Base-by-base conservation (phyloP, 352 stramenopile genomes). In the Globisporangium carolinianum region DNA sequence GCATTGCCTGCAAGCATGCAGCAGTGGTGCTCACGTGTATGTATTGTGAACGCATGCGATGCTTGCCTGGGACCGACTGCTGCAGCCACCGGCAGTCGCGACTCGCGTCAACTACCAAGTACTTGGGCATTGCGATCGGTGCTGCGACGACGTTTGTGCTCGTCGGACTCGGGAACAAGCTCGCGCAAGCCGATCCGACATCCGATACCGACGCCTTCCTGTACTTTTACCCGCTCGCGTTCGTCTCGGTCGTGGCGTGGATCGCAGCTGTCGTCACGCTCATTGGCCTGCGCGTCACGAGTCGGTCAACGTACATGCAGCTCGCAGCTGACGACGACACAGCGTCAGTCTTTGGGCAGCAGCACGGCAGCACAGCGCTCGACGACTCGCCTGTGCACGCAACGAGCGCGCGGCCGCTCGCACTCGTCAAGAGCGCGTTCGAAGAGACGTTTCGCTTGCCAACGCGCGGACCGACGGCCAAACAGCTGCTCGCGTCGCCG, bases 171-270 rank as follows among this genome's bases (percentile, higher is more conserved):
- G 69, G 73, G 10, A 58, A 72, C 38, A 86, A 84, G 53, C 51
- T 90, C 5, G 72, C 78, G 14, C 66, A 66, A 39, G 64, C 75
- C 5, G 72, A 83, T 35, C 63, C 60, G 15, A 59, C 63, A 6
- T 59, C 62, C 14, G 66, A 73, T 39, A 63, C 67, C 36, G 75
- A 88, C 55, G 69, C 73, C 14, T 73, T 73, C 43, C 67, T 91
- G 17, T 87, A 84, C 66, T 84, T 90, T 58, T 92, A 89, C 57
- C 82, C 82, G 37, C 75, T 92, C 15, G 82, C 76, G 57, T 87
- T 89, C 41, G 76, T 89, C 35, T 90, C 82, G 7, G 72, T 92
- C 15, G 36, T 89, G 8, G 72, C 82, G 43, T 92, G 74, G 79
- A 65, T 89, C 63, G 72, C 76, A 9, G 75, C 79, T 4, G 68